A percentile compares a stretch with the other conserved stretches of the same genome.
Conservation (phyloP, 2,329 filamentous ascomycete genomes). For the Tolypocladium inflatum region DNA sequence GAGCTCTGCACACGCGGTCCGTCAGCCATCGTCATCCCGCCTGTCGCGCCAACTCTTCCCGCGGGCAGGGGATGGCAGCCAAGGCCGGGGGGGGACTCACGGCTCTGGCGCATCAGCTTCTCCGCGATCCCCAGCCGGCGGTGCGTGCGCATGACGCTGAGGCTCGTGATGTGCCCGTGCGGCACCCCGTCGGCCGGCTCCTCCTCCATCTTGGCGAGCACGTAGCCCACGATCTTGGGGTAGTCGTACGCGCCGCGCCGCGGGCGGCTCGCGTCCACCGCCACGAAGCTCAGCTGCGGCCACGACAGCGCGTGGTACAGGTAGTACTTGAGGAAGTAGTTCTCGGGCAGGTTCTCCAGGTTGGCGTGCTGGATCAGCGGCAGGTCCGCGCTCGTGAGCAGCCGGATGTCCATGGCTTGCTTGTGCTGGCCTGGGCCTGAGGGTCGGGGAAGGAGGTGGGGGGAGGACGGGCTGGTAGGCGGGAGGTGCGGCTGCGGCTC, state of each 20-base stretch:
- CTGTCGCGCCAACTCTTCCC: no score
- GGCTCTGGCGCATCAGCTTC: conserved; percentile 94
- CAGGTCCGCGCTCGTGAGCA: conserved; percentile 74
- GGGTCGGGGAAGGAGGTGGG: not conserved
- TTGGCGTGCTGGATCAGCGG: conserved; percentile 95
- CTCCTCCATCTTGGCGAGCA: conserved; percentile 99
- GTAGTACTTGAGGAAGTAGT: conserved; percentile 99
- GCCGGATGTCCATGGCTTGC: conserved; percentile 73
- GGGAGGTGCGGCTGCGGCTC: not conserved
- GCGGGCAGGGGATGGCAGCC: no score
- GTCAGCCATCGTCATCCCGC: not conserved
- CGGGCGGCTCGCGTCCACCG: conserved; percentile 80
- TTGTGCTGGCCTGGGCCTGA: not conserved
- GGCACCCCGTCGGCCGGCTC: conserved; percentile 83
- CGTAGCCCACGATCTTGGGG: conserved; percentile 96
- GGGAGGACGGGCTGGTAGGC: not conserved
- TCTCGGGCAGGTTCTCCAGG: conserved; percentile 97
- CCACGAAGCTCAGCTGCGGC: conserved; percentile 95
- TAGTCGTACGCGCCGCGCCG: conserved; percentile 74
- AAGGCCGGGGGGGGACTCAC: conserved; percentile 40
- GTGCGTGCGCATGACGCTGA: conserved; percentile 96
- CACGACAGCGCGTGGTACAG: conserved; percentile 97
- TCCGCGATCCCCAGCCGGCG: conserved; percentile 84
- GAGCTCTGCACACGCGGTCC: conserved; percentile 48
- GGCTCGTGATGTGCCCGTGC: conserved; percentile 91